Evolutionary conservation across 2,329 filamentous ascomycete genomes (phyloP).

Genomic region (Aspergillus puulaauensis): DNA sequence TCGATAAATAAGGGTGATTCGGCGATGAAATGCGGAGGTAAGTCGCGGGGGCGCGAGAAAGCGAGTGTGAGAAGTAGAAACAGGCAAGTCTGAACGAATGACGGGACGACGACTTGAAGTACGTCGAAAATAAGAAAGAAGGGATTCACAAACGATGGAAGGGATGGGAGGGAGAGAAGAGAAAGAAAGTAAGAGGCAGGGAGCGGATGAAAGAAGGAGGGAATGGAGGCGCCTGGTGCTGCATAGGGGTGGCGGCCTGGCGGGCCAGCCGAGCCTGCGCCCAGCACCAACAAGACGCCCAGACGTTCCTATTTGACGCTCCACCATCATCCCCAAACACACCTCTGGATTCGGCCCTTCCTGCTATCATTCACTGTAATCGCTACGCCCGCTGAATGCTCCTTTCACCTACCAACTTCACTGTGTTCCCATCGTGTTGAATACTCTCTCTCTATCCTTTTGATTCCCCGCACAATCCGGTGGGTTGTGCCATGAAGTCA

Average conservation of each 20-base stretch:
- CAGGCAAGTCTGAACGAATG: slow-evolving; percentile 18
- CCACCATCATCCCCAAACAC: not conserved
- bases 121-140: slow-evolving; percentile 11
- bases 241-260: not conserved
- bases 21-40: not conserved
- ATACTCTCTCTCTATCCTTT: too few species aligned
- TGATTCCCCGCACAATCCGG: too few species aligned
- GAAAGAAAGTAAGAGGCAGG: not conserved
- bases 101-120: slow-evolving; percentile 12
- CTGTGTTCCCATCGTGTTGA: too few species aligned
- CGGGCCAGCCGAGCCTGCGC: too few species aligned
- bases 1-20: not conserved
- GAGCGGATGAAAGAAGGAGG: slow-evolving; percentile 2
- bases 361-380: too few species aligned
- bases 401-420: too few species aligned
- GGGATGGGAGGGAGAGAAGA: slow-evolving; percentile 6
- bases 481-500: not conserved
- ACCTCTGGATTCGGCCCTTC: too few species aligned
- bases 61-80: slow-evolving; percentile 9
- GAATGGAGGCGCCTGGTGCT: slow-evolving; percentile 8
- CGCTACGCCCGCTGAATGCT: too few species aligned
- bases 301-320: not conserved
- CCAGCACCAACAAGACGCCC: not conserved
- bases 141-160: slow-evolving; percentile 8
- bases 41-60: slow-evolving; percentile 6